Percentiles rank a stretch among this genome's conserved stretches.
These are phyloP conservation scores for Kwoniella sp. DNA, from an alignment of 768 basidiomycete genomes.

Conservation along the genomic window DNA sequence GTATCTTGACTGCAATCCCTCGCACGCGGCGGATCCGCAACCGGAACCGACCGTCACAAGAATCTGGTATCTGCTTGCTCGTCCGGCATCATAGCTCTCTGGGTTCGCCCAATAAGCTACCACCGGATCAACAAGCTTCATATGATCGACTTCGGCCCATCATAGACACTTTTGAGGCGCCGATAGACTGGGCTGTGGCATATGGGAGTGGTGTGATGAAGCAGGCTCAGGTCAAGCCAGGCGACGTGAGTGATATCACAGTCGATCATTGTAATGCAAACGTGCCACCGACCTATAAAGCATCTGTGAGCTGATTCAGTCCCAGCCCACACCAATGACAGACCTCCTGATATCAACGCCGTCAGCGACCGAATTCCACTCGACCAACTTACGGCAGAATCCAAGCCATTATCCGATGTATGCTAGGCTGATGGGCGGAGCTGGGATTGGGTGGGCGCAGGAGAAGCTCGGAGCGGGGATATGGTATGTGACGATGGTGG, in stretches of 20 bases:
- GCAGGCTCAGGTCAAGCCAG: constrained; percentile 66
- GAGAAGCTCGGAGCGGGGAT: constrained; percentile 69
- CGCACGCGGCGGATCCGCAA: background rate
- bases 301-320: background rate
- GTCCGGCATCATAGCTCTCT: background rate
- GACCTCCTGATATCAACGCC: constrained; percentile 97
- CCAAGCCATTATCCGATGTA: constrained; percentile 89
- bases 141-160: constrained; percentile 55
- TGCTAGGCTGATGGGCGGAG: constrained; percentile 79
- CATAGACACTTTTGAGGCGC: constrained; percentile 78
- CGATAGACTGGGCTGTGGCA: constrained; percentile 94
- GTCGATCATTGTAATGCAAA: background rate
- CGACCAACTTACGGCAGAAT: constrained; percentile 88
- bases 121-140: constrained; percentile 30
- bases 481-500: constrained; percentile 94
- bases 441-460: constrained; percentile 78
- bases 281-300: background rate
- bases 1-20: background rate
- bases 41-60: too few relatives aligned
- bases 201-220: constrained; percentile 96
- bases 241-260: constrained; percentile 33
- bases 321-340: constrained; percentile 70
- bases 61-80: too few relatives aligned
- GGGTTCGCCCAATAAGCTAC: background rate
- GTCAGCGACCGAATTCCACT: constrained; percentile 89